Base-by-base conservation (phyloP, 1,284 basidiomycete genomes). In the Ceratobasidium sp. region DNA sequence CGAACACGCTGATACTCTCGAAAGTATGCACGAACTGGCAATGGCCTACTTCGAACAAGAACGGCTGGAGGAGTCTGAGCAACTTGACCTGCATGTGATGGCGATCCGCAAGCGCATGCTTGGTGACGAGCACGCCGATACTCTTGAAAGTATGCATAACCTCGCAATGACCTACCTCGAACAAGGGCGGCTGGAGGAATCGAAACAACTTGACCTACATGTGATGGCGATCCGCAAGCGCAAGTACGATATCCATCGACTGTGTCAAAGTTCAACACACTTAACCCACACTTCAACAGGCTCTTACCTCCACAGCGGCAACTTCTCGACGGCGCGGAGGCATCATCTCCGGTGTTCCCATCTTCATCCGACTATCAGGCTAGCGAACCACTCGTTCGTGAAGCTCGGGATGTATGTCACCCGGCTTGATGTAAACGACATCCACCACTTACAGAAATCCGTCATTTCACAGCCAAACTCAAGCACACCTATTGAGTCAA, bases 81-180 rank as follows among this genome's bases (percentile, higher is more conserved):
- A 33, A 28, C 57, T 59, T 2, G 13, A 15, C 3, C 28, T 33
- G 10, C 23, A 33, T 1, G 26, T 33, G 7, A n/a, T 59, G 10
- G 7, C 15, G 23, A 15, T 33, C 6, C 15, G 56, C 9, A 20
- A 26, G 20, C 23, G 67, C 6, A 15, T 23, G 20, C 23, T 42
- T 26, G 64, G 64, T 10, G 64, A 28, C 40, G 44, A 66, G 3
- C 42, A 66, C 20, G 23, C 17, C 26, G 42, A 15, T 40, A 66
- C 64, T 17, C 64, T 66, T 12, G 6, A 1, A 5, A 66, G 42
- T 66, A 66, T 66, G 64, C 42, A 46, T n/a, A 26, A 66, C 15
- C 64, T 66, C 3, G 64, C 64, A n/a, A 4, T 33, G 5, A 66
- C 40, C 1, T 66, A 66, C 44, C 12, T 12, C 26, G 6, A 10